Percentiles rank a stretch among this genome's conserved stretches.
These are phyloP conservation scores for Saturnispora hagleri DNA, from an alignment of 805 yeast species.

Conservation along the genomic window DNA sequence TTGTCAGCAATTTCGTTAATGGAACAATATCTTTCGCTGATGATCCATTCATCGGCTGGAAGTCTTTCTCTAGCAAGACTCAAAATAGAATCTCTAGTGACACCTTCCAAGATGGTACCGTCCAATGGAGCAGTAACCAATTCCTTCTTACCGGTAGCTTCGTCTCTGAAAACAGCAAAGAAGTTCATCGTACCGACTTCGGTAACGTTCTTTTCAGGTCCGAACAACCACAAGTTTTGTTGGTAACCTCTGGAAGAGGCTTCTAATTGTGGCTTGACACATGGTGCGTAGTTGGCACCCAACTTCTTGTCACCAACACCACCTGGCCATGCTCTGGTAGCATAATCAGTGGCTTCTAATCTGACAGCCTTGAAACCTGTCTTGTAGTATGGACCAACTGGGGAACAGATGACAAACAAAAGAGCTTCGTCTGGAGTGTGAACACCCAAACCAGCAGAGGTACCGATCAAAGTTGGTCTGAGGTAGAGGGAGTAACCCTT, in stretches of 20 bases:
- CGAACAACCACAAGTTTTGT: constrained; percentile 95
- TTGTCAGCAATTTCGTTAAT: constrained; percentile 73
- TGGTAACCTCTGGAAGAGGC: constrained; percentile 90
- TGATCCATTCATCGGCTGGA: constrained; percentile 67
- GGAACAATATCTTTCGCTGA: constrained; percentile 76
- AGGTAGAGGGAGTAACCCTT: constrained; percentile 86
- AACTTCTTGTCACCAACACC: constrained; percentile 94
- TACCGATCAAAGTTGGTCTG: constrained; percentile 94
- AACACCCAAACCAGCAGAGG: constrained; percentile 83
- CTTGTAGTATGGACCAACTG: constrained; percentile 93
- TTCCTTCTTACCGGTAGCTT: constrained; percentile 76
- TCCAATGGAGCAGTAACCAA: constrained; percentile 93
- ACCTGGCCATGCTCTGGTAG: constrained; percentile 99
- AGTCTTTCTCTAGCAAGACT: constrained; percentile 68
- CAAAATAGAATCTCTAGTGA: constrained; percentile 85
- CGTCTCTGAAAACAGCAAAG: constrained; percentile 74
- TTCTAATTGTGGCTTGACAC: constrained; percentile 80
- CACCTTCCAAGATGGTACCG: constrained; percentile 95
- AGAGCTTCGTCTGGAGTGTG: constrained; percentile 73
- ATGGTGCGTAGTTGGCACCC: constrained; percentile 97
- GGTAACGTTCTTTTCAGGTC: constrained; percentile 77
- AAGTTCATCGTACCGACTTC: constrained; percentile 98
- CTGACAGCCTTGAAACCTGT: constrained; percentile 94
- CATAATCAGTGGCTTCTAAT: constrained; percentile 90
- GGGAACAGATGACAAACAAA: constrained; percentile 81